Evolutionary conservation across 2,329 filamentous ascomycete genomes (phyloP), one percentile per base, ranked within the genome.

Genomic region (Penicillium frequentans): DNA sequence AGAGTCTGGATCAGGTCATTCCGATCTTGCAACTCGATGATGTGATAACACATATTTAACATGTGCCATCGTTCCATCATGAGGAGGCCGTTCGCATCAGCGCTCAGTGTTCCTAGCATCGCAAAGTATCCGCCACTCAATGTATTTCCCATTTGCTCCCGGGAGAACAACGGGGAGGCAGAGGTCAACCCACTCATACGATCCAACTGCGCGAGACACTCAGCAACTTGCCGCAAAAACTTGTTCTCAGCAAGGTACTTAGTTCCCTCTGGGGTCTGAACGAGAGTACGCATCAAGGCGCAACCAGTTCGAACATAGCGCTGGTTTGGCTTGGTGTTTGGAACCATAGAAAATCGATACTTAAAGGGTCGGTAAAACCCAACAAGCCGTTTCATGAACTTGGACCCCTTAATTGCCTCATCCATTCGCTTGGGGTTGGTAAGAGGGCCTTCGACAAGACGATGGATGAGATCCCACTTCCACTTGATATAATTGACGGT

Each of bases 31-130:
- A 96, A 81, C 69, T 98, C 93, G 56, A 97, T 85, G 59, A 99
- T 96, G 74, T 98, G 95, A 72, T 99, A 99, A 82, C 98, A 96
- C 91, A 99, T 99, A 75, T 98, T 98, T 77, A 97, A 93, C 83
- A 99, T 96, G 66, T 92, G 91, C 93, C 95, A 98, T 66, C 91
- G 83, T 72, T 98, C 93, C 70, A 99, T 85, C 77, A 99, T 93
- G 59, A 89, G 86, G 24, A 98, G 82, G 0, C 95, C 95, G 65
- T 89, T 90, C 0, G 84, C 79, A 67, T 96, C 91, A 52, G 88
- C 88, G 66, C 90, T 98, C 56, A 99, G 77, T 11, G 91, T 87
- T 8, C 95, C 96, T 2, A 99, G 79, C 81, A 99, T 91, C 14
- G 92, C 86, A 73, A 99, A 96, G 73, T 99, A 99, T 11, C 96